Base-by-base conservation (phyloP, 805 yeast genomes). In the Brettanomyces custersianus region DNA sequence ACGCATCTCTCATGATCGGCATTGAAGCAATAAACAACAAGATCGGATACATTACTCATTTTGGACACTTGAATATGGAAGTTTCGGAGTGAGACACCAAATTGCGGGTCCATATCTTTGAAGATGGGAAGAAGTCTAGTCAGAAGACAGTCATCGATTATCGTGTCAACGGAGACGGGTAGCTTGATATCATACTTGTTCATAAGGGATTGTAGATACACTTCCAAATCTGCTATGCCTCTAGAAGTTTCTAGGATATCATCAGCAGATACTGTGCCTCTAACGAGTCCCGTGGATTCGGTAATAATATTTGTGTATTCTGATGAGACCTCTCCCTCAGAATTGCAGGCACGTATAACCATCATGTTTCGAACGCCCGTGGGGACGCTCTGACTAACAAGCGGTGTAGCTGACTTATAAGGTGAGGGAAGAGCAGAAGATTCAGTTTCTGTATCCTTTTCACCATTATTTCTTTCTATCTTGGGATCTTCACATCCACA, bases 31-130 rank as follows among this genome's bases (percentile, higher is more conserved):
- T 87, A 90, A n/a, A 88, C 73, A 5, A 85, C 62, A 34, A 86
- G 72, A 50, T 84, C 94, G 0, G 92, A 69, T 8, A 86, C 65
- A 20, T 74, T 65, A 23, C 92, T 81, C 41, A 80, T 62, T 51
- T 86, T 87, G n/a, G 86, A 70, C 15, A 77, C 81, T 58, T 90
- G 97, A 38, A 82, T 74, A 51, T 83, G 86, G 56, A 87, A 88
- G 51, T 88, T 84, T 43, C 96, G 69, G 37, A 87, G 66, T 4
- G 85, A 74, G 5, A 84, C 77, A 4, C 94, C 92, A 29, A 70
- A 64, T 38, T 66, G 73, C 12, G 87, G 90, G 45, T 81, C 88
- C 47, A 77, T 52, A 39, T 71, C 65, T 34, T 68, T 59, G 46
- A 83, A 80, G 7, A 63, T 42, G 1, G 84, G 84, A 33, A 72